Base-by-base conservation (phyloP, 2,329 filamentous ascomycete species). In the Orbilia ellipsospora region DNA sequence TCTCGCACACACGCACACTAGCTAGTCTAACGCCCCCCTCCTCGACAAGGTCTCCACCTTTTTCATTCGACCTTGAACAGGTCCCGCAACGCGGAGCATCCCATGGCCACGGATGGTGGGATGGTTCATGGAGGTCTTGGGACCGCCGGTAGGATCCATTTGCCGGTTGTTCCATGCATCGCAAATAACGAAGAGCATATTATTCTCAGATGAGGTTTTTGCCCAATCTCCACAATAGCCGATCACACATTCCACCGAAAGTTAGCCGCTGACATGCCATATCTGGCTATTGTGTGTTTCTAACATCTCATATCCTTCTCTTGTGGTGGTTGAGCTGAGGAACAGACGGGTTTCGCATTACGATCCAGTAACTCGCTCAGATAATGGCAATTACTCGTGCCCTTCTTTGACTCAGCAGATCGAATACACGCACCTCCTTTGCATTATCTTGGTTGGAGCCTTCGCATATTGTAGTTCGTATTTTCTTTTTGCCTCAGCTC, bases 41-140 rank as follows among this genome's bases (percentile, higher is more conserved):
- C 63, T 63, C 60, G 52, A 69, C 64, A 52, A 56, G 64, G 72
- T 75, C 72, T 64, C 72, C 72, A 75, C 72, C 55, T 52, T 28
- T 36, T 36, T 36, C 28, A 36, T 36, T 36, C 31, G 31, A 26
- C 31, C 45, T 54, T 59, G 54, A 52, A 55, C 45, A 18, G 60
- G 50, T 54, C 50, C 51, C 55, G 64, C 64, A 75, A 64, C 72
- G 64, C 72, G 72, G 64, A 69, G 72, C 72, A 75, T 75, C 72
- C 72, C 72, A 75, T 69, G 72, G 72, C 64, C 64, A 75, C 72
- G 72, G 72, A 75, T 75, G 72, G 72, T 75, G 72, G 72, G 72
- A 69, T 73, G 65, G 72, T 36, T 36, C 31, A 36, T 45, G 52
- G 63, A 54, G 72, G 64, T 67, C 62, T 60, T 69, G 64, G 64